phyloP scores from a whole-genome alignment of 768 basidiomycete species.

The Kwoniella sp. region DNA sequence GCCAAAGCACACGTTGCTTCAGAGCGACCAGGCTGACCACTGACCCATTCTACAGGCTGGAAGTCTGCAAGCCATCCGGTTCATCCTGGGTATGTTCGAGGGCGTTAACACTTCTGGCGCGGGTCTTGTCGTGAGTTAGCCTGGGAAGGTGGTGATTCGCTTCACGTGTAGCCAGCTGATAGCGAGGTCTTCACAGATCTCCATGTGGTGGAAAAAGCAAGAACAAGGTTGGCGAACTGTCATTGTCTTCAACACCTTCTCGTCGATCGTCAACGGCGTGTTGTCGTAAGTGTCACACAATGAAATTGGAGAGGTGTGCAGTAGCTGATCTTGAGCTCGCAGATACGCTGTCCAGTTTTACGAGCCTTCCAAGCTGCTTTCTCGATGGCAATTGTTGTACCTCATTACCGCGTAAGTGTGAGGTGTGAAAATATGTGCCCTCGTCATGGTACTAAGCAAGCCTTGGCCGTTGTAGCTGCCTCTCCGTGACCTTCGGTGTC shows the following conservation, averaged over 20 bases:
- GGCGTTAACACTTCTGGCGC: conserved; percentile 24
- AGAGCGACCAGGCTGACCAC: too few species aligned
- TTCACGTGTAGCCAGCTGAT: background rate
- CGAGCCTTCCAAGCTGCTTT: conserved; percentile 3
- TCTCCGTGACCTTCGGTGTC: conserved; percentile 30
- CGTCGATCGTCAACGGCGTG: conserved; percentile 26
- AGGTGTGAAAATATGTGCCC: background rate
- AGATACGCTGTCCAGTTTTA: conserved; percentile 29
- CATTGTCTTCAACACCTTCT: conserved; percentile 44
- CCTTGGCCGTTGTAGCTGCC: conserved; percentile 5
- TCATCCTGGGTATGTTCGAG: conserved; percentile 32
- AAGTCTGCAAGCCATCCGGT: conserved; percentile 22
- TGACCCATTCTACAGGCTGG: conserved; percentile 22
- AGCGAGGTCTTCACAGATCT: conserved; percentile 12
- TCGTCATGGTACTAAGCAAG: background rate
- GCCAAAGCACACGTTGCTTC: background rate
- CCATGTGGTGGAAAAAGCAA: conserved; percentile 38
- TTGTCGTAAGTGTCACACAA: conserved; percentile 19
- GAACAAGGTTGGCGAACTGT: conserved; percentile 42
- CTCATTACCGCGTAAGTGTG: conserved; percentile 21
- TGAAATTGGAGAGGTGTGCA: too few species aligned
- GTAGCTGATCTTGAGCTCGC: too few species aligned
- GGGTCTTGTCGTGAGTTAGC: conserved; percentile 28
- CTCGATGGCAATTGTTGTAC: conserved; percentile 25
- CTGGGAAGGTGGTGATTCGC: too few species aligned